Base-by-base conservation (phyloP, 106 monocot genomes). In the Phalaenopsis equestris region DNA sequence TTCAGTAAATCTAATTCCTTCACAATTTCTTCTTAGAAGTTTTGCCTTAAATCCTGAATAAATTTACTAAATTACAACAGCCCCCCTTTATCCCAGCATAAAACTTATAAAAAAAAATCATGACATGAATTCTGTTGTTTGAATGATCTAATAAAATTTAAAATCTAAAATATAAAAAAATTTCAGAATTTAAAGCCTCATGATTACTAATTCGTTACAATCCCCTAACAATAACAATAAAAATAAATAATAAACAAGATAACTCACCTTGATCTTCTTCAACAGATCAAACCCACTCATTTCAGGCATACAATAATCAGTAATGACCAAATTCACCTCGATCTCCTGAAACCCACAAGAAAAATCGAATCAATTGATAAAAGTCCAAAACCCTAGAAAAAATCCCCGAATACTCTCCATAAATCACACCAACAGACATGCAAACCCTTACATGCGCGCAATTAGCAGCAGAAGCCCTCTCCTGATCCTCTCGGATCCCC, bases 201-300 rank as follows among this genome's bases (percentile, higher is more conserved):
- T 6, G 47, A 47, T 47, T 4, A 45, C 6, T 45, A 45, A 52
- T 52, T 52, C 12, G 14, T 52, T 12, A 52, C 30, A 52, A 12
- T 52, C 52, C 52, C 52, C 9, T 10, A 11, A 2, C 12, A 12
- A 52, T 10, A 52, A 52, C 11, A 5, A 64, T 52, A 52, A 52
- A 52, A 14, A 52, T 8, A 48, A 36, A 42, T 23, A 48, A 18
- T 10, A 75, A 48, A 39, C 0, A 73, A 42, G 68, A 42, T 37
- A 8, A 6, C 2, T 16, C 77, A 90, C 96, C 93, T 96, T 96
- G 56, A 96, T 90, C 67, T 80, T 93, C 84, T 96, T 96, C 15
- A 96, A 80, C 49, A 96, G 86, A 82, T 96, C 96, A 83, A 92
- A 96, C 18, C 96, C 96, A 75, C 86, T 96, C 96, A 96, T 94